These are phyloP conservation scores for Monascus ruber DNA, from an alignment of 2,329 filamentous ascomycete genomes.

Conservation along the genomic window DNA sequence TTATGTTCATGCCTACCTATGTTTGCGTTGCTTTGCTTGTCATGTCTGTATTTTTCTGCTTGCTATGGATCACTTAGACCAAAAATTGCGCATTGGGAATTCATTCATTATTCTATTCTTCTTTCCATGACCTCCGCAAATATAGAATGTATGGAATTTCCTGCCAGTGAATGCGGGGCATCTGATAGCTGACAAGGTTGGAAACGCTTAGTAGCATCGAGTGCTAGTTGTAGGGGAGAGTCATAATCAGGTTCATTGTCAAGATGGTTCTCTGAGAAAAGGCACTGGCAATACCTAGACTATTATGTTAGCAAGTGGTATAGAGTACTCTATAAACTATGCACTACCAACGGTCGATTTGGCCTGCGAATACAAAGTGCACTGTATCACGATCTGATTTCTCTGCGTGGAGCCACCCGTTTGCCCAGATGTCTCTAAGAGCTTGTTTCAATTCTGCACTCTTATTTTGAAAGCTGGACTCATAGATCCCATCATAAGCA, in stretches of 20 bases:
- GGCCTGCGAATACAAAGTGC: conserved; percentile 3
- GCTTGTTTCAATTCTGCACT: conserved; percentile 1
- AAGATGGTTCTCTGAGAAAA: conserved; percentile 1
- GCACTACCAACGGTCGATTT: conserved; percentile 5
- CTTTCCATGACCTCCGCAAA: no score
- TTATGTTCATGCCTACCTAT: no score
- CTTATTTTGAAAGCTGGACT: conserved; percentile 2
- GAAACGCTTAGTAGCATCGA: conserved; percentile 3
- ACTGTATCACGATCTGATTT: conserved; percentile 1
- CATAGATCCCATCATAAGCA: neutral
- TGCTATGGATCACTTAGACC: no score
- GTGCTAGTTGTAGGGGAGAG: conserved; percentile 4
- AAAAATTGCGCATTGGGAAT: no score
- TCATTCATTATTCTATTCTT: no score
- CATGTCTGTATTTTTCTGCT: no score
- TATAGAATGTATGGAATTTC: neutral
- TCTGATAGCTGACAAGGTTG: conserved; percentile 5
- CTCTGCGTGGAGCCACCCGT: conserved; percentile 7
- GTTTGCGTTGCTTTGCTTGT: no score
- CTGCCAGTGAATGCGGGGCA: conserved; percentile 1
- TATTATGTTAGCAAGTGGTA: conserved; percentile 2
- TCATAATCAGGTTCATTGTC: conserved; percentile 1
- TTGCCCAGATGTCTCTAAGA: conserved; percentile 1
- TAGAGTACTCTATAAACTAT: conserved; percentile 2
- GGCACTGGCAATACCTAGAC: conserved; percentile 4